Evolutionary conservation across 169 alveolate species (phyloP), one percentile per base, ranked within the genome.

Genomic region (Eimeria praecox): DNA sequence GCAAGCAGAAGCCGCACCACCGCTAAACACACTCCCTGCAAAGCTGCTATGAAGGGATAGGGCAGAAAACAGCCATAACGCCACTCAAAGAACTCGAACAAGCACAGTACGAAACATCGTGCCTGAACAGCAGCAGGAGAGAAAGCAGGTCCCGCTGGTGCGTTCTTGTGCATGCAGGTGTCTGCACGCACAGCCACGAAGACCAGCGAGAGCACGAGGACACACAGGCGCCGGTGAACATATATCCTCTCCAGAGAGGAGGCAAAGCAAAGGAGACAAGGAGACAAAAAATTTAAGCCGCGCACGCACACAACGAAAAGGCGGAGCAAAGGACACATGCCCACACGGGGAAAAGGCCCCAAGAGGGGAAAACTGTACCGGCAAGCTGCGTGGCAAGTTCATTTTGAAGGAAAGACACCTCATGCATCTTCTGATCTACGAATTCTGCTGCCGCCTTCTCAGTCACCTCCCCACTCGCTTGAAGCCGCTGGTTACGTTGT

Each of bases 391-490:
- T 20, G 52, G 97, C 97, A 42, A 95, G 93, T 77, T 95, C 92
- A 49, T 69, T 54, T 75, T 95, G 97, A 42, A 95, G 89, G 49
- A 69, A 86, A 10, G 97, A 86, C 38, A 90, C 83, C 30, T 95
- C 97, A 9, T 90, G 80, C 44, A 75, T 56, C 83, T 95, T 95
- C 94, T 95, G 97, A 71, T 95, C 95, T 9, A 89, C 87, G 59
- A 52, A 95, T 40, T 95, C 97, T 14, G 95, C 95, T 46, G 97
- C 97, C 5, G 97, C 97, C 75, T 95, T 95, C 78, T 95, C 97
- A 46, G 97, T 90, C 44, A 95, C 95, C 64, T 95, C 97, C 42
- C 95, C 95, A 69, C 94, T 56, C 6, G 94, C 85, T 46, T 90
- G 97, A 62, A 95, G 94, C 30, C 95, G 40, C 77, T 49, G 78